Percentiles rank a stretch among this genome's conserved stretches.
These are phyloP conservation scores for Symbiodinium natans DNA, from an alignment of 73 alveolate genomes.

Conservation along the genomic window DNA sequence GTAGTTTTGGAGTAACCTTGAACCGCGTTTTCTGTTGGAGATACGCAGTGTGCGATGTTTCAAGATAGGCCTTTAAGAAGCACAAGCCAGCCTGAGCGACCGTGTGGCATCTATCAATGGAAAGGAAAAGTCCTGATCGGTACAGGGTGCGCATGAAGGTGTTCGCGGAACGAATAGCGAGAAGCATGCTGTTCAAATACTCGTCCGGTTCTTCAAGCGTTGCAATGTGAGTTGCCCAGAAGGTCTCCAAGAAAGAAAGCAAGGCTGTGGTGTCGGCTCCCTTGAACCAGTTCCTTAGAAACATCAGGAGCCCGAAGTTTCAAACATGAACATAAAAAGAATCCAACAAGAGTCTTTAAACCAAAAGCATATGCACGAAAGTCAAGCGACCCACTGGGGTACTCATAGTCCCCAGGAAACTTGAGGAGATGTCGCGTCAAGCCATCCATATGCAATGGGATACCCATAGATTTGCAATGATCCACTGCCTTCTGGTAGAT, in stretches of 20 bases:
- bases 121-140: not conserved
- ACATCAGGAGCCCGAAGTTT: not conserved
- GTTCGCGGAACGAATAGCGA: not conserved
- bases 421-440: not conserved
- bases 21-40: not conserved
- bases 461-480: not conserved
- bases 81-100: not conserved
- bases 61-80: not conserved
- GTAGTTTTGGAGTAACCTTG: not conserved
- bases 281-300: not conserved
- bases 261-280: not conserved
- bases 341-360: too few relatives aligned
- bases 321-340: too few relatives aligned
- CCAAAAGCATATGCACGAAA: not conserved
- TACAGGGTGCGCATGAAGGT: not conserved
- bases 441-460: not conserved
- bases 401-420: not conserved
- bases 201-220: not conserved
- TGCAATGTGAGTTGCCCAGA: not conserved
- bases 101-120: not conserved
- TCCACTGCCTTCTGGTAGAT: not conserved
- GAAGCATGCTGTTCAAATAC: not conserved
- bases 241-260: not conserved
- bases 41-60: not conserved
- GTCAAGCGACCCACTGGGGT: not conserved